These are phyloP conservation scores for Ceriops decandra DNA, from an alignment of 345 rosid genomes.

Conservation along the genomic window DNA sequence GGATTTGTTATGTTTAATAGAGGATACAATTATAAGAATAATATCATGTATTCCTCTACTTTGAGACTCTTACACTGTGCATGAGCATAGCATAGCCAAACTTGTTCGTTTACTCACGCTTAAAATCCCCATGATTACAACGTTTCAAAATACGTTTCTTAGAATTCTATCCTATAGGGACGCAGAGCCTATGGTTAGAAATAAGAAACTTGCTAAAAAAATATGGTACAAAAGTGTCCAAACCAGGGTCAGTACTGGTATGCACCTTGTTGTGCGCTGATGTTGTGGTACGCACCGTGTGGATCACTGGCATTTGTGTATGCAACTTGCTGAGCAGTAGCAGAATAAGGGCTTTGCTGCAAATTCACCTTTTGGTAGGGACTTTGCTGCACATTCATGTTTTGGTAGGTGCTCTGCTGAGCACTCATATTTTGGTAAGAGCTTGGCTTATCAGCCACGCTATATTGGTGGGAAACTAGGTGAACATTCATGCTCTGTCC, in stretches of 20 bases:
- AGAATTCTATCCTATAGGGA: neutral
- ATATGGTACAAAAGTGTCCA: conserved; percentile 13
- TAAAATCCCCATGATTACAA: neutral
- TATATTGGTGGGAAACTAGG: conserved; percentile 16
- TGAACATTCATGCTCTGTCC: conserved; percentile 36
- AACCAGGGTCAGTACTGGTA: conserved; percentile 7
- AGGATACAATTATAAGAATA: no score
- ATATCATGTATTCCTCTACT: conserved; percentile 8
- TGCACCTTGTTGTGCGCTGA: conserved; percentile 10
- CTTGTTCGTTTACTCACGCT: neutral
- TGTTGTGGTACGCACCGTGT: conserved; percentile 21
- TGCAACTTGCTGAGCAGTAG: conserved; percentile 23
- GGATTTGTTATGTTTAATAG: no score
- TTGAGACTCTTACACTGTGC: conserved; percentile 5
- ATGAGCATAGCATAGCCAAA: conserved; percentile 4
- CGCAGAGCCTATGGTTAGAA: neutral
- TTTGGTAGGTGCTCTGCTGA: conserved; percentile 19
- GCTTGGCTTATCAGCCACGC: conserved; percentile 9
- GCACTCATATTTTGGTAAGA: neutral
- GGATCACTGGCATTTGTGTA: conserved; percentile 18
- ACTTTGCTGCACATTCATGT: conserved; percentile 5
- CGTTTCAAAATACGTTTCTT: neutral
- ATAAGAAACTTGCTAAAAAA: neutral
- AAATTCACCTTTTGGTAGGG: conserved; percentile 13
- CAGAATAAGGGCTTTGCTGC: conserved; percentile 21